Conservation (phyloP, 306 rosid genomes). For the Astragalus membranaceus region DNA sequence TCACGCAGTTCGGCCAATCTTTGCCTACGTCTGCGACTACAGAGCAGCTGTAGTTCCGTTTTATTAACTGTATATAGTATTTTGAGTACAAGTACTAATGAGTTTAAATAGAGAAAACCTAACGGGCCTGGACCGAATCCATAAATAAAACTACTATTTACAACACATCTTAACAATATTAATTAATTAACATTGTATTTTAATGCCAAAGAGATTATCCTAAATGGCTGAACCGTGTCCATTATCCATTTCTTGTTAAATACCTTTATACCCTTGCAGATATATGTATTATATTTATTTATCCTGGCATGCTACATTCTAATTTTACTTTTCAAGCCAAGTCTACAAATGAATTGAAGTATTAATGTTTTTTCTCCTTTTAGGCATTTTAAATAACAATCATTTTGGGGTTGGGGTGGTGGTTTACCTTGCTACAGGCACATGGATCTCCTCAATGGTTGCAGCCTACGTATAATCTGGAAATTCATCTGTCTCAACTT, state of each 20-base stretch:
- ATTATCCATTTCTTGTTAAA: neutral
- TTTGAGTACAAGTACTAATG: too few relatives aligned
- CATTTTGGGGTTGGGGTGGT: neutral
- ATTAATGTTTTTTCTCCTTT: neutral
- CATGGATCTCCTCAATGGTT: constrained; percentile 82
- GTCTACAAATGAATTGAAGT: neutral
- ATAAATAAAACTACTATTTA: too few relatives aligned
- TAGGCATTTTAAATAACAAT: neutral
- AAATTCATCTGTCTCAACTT: constrained; percentile 71
- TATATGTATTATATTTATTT: neutral
- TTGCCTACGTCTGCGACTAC: too few relatives aligned
- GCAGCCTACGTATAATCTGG: constrained; percentile 95
- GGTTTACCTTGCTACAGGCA: constrained; percentile 45
- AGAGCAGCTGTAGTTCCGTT: too few relatives aligned
- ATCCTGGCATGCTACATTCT: constrained; percentile 6
- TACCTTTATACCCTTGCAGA: neutral
- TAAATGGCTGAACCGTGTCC: neutral
- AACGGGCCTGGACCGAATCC: too few relatives aligned
- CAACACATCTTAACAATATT: too few relatives aligned
- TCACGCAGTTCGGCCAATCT: too few relatives aligned
- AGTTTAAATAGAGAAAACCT: too few relatives aligned
- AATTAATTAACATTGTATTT: constrained; percentile 6
- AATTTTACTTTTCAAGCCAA: neutral
- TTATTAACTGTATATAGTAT: too few relatives aligned
- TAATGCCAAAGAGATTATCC: neutral